phyloP scores from a whole-genome alignment of 2,329 filamentous ascomycete species.

The Microcyclospora pomicola region DNA sequence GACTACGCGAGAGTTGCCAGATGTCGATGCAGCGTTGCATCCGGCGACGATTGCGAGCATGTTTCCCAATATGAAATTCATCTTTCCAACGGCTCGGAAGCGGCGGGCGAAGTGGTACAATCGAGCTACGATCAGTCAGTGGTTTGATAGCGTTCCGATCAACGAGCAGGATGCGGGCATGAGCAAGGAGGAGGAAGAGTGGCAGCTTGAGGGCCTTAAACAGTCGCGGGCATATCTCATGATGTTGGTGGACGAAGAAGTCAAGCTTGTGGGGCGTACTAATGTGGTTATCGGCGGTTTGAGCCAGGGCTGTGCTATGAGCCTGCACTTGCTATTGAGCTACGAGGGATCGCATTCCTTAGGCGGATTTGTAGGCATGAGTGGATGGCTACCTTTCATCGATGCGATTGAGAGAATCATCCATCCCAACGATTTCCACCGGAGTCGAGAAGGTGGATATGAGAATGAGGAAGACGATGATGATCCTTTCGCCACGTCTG shows the following conservation, averaged over 20 bases:
- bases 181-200: conserved; percentile 25
- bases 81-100: conserved; percentile 38
- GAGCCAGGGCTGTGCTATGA: conserved; percentile 41
- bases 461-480: not conserved
- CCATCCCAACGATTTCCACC: not conserved
- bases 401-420: conserved; percentile 1
- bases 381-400: conserved; percentile 6
- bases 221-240: conserved; percentile 25
- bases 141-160: conserved; percentile 35
- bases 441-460: too few species aligned
- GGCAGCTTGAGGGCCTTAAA: conserved; percentile 32
- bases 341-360: conserved; percentile 8
- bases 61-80: conserved; percentile 34
- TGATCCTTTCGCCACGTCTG: not conserved
- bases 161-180: conserved; percentile 18
- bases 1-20: not conserved
- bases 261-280: conserved; percentile 7
- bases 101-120: conserved; percentile 30
- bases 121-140: conserved; percentile 33
- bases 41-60: conserved; percentile 12
- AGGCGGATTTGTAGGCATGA: conserved; percentile 7
- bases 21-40: conserved; percentile 3
- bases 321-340: conserved; percentile 29
- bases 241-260: conserved; percentile 2
- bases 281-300: conserved; percentile 39